phyloP scores from a whole-genome alignment of 192 early-diverging fungal genomes.

The Gamsiella multidivaricata region DNA sequence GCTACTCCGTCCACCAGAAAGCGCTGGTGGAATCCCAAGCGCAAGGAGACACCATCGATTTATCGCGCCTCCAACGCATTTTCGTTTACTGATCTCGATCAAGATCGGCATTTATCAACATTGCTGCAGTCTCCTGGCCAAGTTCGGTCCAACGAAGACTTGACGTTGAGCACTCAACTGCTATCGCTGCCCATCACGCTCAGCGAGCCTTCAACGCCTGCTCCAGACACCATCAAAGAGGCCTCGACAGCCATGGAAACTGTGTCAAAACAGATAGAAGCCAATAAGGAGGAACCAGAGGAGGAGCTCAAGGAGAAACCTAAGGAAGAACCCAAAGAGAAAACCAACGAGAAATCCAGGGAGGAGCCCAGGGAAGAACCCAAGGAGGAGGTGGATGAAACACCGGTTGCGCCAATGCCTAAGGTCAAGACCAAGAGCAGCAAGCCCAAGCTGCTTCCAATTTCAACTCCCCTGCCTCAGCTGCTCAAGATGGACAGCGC shows the following conservation, averaged over 20 bases:
- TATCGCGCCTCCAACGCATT: constrained; percentile 34
- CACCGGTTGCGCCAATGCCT: neutral
- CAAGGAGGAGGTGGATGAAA: constrained; percentile 4
- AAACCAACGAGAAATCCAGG: neutral
- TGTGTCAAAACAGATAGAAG: neutral
- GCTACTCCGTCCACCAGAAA: constrained; percentile 23
- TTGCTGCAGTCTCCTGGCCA: constrained; percentile 11
- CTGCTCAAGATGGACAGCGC: constrained; percentile 40
- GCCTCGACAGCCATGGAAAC: constrained; percentile 22
- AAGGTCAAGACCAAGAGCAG: constrained; percentile 21
- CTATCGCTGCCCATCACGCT: constrained; percentile 30
- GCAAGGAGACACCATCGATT: constrained; percentile 26
- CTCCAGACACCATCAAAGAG: constrained; percentile 9
- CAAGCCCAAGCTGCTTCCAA: constrained; percentile 45
- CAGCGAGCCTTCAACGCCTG: constrained; percentile 13
- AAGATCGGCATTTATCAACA: constrained; percentile 17
- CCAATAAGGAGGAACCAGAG: neutral
- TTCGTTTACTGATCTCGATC: constrained; percentile 42
- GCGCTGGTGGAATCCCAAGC: constrained; percentile 41
- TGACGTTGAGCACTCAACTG: constrained; percentile 14
- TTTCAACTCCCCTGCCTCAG: constrained; percentile 37
- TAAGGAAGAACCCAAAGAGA: neutral
- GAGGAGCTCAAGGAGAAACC: neutral
- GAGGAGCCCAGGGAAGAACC: neutral
- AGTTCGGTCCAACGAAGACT: constrained; percentile 26